Base-by-base conservation (phyloP, 768 basidiomycete genomes). In the Mrakia hoshinonis region DNA sequence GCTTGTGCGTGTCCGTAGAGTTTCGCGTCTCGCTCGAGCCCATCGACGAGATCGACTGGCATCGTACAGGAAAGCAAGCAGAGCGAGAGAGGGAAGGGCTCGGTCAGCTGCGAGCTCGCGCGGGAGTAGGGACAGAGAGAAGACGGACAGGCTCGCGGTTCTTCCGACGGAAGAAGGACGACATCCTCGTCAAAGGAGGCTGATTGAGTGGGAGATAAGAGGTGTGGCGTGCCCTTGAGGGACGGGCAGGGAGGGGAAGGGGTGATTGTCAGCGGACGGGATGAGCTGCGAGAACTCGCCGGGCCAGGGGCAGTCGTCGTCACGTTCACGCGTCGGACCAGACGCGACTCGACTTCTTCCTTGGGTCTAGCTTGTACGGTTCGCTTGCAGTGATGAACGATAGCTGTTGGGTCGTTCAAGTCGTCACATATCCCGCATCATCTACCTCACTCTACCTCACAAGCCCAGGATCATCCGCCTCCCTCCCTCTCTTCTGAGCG, bases 1-100 rank as follows among this genome's bases (percentile, higher is more conserved):
- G 24, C 48, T 61, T 61, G 36, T 61, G 31, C 20, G 69, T 70
- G 26, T 70, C 69, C 3, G 60, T 62, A 24, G 60, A 63, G 12
- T 49, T 62, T 20, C 63, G 31, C 11, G 69, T 70, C 24, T 62
- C 62, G 29, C 29, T 29, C 15, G 39, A 36, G 9, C 62, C 39
- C 48, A 70, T 58, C 51, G 69, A 70, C 6, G 62, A 52, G 26
- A 70, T 70, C 29, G 69, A 51, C 69, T 70, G 38, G 4, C 2
- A 60, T 26, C 29, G n/a, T 38, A 15, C 11, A n/a, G 6, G 31
- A 39, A 36, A 38, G 58, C 15, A 68, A 24, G 36, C 11, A 61
- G 1, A 46, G 22, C 49, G 49, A n/a, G 6, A n/a, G 15, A 24
- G n/a, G 49, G 20, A 6, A 9, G 36, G 34, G 55, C 29, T 36